These are phyloP conservation scores for Haematococcus lacustris DNA, from an alignment of 139 green algal genomes.

Conservation along the genomic window DNA sequence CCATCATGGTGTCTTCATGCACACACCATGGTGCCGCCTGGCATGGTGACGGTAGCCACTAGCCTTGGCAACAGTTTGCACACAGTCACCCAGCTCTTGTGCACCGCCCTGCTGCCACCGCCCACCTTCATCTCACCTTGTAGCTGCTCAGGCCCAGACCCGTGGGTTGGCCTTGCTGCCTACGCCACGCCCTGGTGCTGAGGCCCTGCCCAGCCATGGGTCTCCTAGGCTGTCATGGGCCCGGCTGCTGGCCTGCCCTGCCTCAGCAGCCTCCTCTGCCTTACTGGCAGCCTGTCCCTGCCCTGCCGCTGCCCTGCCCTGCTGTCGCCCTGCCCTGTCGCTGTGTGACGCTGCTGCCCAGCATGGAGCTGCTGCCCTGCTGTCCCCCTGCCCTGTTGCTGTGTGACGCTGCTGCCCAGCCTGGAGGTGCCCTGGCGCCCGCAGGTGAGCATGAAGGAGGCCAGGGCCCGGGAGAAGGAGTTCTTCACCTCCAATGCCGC, in stretches of 20 bases:
- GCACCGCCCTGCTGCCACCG: too few relatives aligned
- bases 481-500: constrained; percentile 66
- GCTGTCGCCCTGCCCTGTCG: not conserved
- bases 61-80: too few relatives aligned
- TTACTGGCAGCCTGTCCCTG: not conserved
- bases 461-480: constrained; percentile 57
- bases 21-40: too few relatives aligned
- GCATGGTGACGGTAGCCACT: too few relatives aligned
- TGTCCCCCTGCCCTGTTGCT: not conserved
- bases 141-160: too few relatives aligned
- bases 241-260: too few relatives aligned
- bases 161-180: too few relatives aligned
- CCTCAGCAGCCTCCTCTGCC: not conserved
- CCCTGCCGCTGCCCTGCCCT: not conserved
- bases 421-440: constrained; percentile 1
- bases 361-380: not conserved
- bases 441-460: constrained; percentile 64
- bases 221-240: too few relatives aligned
- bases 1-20: not conserved
- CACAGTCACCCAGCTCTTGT: too few relatives aligned
- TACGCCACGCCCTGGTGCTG: too few relatives aligned
- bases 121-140: too few relatives aligned
- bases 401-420: not conserved
- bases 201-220: too few relatives aligned
- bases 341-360: not conserved